phyloP scores from a whole-genome alignment of 805 yeast species.

The Kregervanrija fluxuum region DNA sequence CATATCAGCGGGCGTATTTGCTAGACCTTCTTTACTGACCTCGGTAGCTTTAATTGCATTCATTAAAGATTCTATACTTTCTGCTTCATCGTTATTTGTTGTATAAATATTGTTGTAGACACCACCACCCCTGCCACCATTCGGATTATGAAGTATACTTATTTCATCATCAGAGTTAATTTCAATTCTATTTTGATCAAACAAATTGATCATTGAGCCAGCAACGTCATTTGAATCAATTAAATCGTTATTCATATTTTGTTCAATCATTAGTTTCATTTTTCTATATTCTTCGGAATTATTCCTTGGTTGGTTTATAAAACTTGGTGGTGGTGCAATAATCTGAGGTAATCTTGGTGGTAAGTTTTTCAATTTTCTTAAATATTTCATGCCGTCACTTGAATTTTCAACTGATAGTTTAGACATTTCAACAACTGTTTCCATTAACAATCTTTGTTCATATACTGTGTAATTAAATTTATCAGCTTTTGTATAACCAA shows the following conservation, averaged over 20 bases:
- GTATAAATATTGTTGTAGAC: slow-evolving; percentile 3
- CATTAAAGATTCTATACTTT: slow-evolving; percentile 16
- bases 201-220: too few species aligned
- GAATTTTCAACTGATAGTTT: slow-evolving; percentile 3
- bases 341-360: slow-evolving; percentile 2
- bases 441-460: slow-evolving; percentile 6
- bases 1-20: slow-evolving; percentile 64
- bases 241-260: too few species aligned
- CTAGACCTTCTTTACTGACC: slow-evolving; percentile 38
- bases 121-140: not conserved
- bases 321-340: not conserved
- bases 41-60: slow-evolving; percentile 45
- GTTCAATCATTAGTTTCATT: not conserved
- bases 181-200: not conserved
- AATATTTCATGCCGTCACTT: not conserved
- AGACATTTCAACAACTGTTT: slow-evolving; percentile 6
- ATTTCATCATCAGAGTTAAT: not conserved
- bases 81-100: slow-evolving; percentile 14
- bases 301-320: not conserved
- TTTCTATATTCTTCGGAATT: slow-evolving; percentile 6
- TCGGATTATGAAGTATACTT: not conserved
- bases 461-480: too few species aligned
- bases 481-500: too few species aligned
- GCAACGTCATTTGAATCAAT: too few species aligned
- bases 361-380: slow-evolving; percentile 4